phyloP scores from a whole-genome alignment of 192 early-diverging fungal species.

The Fimicolochytrium jonesii region DNA sequence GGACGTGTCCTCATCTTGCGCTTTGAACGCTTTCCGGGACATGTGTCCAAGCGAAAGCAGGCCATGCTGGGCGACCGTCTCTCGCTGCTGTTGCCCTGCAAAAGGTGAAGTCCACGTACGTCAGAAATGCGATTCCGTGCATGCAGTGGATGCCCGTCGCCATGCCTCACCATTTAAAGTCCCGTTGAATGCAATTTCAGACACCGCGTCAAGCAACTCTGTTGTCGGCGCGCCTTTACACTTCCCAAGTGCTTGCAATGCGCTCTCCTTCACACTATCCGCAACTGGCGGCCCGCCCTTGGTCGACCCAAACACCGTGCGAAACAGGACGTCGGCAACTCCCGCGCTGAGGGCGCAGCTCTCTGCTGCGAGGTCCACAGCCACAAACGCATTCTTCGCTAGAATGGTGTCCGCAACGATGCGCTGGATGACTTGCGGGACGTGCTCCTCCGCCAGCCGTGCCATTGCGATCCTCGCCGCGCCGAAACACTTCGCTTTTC shows the following conservation, averaged over 20 bases:
- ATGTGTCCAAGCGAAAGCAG: background rate
- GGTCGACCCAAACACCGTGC: background rate
- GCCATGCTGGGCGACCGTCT: background rate
- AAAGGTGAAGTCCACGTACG: background rate
- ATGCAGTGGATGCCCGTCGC: background rate
- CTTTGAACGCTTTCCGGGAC: background rate
- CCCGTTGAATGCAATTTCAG: background rate
- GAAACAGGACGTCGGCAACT: background rate
- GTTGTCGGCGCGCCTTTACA: background rate
- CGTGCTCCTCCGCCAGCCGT: background rate
- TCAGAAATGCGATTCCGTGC: background rate
- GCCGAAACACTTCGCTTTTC: conserved; percentile 5
- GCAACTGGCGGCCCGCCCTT: background rate
- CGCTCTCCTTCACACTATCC: background rate
- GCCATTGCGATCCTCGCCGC: background rate
- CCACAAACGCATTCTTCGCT: background rate
- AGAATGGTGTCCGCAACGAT: background rate
- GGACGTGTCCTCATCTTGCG: too few relatives aligned
- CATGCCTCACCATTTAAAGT: background rate
- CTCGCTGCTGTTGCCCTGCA: background rate
- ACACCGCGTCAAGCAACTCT: background rate
- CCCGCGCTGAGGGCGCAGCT: background rate
- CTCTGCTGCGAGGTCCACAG: conserved; percentile 6
- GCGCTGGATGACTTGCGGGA: background rate
- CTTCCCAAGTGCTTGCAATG: background rate